phyloP scores from a whole-genome alignment of 257 asterid species.

The Linderniella brevidens region DNA sequence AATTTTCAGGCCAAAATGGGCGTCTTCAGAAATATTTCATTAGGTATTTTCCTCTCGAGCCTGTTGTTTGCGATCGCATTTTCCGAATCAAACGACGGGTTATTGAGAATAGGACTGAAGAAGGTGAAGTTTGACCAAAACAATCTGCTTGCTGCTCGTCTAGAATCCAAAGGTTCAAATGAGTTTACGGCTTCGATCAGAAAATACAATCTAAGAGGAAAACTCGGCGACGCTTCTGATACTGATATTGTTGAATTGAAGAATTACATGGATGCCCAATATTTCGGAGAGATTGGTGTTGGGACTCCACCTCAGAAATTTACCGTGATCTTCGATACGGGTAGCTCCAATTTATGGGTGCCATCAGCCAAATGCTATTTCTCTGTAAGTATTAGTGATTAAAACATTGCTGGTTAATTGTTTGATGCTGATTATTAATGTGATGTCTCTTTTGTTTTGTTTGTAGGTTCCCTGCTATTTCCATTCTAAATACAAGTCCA shows the following conservation, averaged over 20 bases:
- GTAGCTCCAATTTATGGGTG: slow-evolving; percentile 96
- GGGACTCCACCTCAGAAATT: slow-evolving; percentile 87
- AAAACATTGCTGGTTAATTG: background rate
- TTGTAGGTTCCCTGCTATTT: slow-evolving; percentile 76
- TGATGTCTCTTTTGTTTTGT: slow-evolving; percentile 7
- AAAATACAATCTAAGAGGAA: slow-evolving; percentile 41
- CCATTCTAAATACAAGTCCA: slow-evolving; percentile 71
- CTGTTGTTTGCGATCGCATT: slow-evolving; percentile 39
- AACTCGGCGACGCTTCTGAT: slow-evolving; percentile 35
- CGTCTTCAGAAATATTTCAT: slow-evolving; percentile 15
- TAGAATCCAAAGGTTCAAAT: slow-evolving; percentile 54
- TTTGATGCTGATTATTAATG: background rate
- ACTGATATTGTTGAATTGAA: slow-evolving; percentile 64
- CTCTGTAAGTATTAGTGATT: slow-evolving; percentile 42
- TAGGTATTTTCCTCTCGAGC: slow-evolving; percentile 30
- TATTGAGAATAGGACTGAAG: slow-evolving; percentile 65
- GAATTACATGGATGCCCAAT: slow-evolving; percentile 96
- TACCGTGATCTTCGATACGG: slow-evolving; percentile 88
- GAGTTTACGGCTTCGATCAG: slow-evolving; percentile 40
- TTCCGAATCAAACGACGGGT: slow-evolving; percentile 55
- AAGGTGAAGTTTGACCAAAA: slow-evolving; percentile 60
- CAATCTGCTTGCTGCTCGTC: slow-evolving; percentile 57
- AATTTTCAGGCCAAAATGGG: slow-evolving; percentile 49
- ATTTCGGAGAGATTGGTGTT: slow-evolving; percentile 83
- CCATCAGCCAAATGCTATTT: slow-evolving; percentile 86